Conservation (phyloP, 164 flowering plant species). For the Amborella trichopoda region DNA sequence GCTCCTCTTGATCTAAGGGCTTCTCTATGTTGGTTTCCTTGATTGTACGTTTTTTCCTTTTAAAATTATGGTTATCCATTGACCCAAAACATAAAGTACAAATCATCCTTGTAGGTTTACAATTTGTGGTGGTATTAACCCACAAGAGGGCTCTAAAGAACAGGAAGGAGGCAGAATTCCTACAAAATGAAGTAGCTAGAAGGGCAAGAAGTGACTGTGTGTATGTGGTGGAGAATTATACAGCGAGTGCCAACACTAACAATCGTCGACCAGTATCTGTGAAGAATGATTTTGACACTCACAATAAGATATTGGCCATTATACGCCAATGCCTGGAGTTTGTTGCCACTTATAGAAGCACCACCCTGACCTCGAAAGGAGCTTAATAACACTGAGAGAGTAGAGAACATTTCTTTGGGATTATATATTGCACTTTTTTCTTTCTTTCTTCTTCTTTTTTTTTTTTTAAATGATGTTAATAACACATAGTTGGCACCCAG, state of each 20-base stretch:
- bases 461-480: too few relatives aligned
- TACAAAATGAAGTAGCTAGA: constrained; percentile 3
- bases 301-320: constrained; percentile 1
- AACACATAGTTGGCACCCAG: too few relatives aligned
- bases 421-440: too few relatives aligned
- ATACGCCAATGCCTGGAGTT: constrained; percentile 7
- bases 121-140: constrained; percentile 4
- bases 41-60: too few relatives aligned
- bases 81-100: too few relatives aligned
- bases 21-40: too few relatives aligned
- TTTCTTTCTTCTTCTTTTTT: too few relatives aligned
- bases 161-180: background rate
- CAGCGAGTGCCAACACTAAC: background rate
- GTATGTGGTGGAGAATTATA: constrained; percentile 4
- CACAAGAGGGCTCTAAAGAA: constrained; percentile 4
- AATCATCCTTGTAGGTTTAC: constrained; percentile 8
- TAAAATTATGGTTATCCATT: too few relatives aligned
- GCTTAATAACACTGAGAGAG: too few relatives aligned
- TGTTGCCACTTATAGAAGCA: background rate
- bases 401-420: too few relatives aligned
- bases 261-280: background rate
- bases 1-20: too few relatives aligned
- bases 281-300: constrained; percentile 4
- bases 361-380: too few relatives aligned
- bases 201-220: constrained; percentile 8